A percentile compares a stretch with the other conserved stretches of the same genome.
These are phyloP conservation scores for Aspergillus intermedius DNA, from an alignment of 2,329 filamentous ascomycete genomes.

Conservation along the genomic window DNA sequence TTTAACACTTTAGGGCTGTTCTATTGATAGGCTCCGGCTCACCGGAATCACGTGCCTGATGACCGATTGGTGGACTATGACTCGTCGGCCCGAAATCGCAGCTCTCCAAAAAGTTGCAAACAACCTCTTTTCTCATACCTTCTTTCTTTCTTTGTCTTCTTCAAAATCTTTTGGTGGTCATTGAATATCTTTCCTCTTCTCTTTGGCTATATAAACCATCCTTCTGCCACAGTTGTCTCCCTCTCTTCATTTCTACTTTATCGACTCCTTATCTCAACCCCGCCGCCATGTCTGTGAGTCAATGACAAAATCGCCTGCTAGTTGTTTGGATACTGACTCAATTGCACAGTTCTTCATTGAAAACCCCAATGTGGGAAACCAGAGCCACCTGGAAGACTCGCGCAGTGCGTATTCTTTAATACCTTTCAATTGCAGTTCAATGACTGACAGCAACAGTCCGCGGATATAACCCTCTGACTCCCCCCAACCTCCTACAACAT, in stretches of 20 bases:
- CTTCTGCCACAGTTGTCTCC: not conserved
- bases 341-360: slow-evolving; percentile 63
- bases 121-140: not conserved
- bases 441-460: slow-evolving; percentile 50
- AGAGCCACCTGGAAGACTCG: slow-evolving; percentile 69
- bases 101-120: not conserved
- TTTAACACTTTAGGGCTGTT: too few species aligned
- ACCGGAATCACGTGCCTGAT: not conserved
- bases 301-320: slow-evolving; percentile 5
- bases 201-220: not conserved
- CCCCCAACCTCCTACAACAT: slow-evolving; percentile 90
- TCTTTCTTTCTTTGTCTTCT: not conserved
- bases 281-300: slow-evolving; percentile 31
- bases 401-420: slow-evolving; percentile 55
- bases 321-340: slow-evolving; percentile 5
- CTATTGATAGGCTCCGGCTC: not conserved
- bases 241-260: not conserved
- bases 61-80: not conserved
- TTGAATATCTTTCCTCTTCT: not conserved
- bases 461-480: slow-evolving; percentile 87
- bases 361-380: slow-evolving; percentile 73
- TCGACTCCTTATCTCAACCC: slow-evolving; percentile 9
- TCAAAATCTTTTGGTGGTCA: not conserved
- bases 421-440: slow-evolving; percentile 1
- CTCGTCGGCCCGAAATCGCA: not conserved